A percentile compares a stretch with the other conserved stretches of the same genome.
Conservation (phyloP, 768 basidiomycete species). For the Cyclocybe aegerita region DNA sequence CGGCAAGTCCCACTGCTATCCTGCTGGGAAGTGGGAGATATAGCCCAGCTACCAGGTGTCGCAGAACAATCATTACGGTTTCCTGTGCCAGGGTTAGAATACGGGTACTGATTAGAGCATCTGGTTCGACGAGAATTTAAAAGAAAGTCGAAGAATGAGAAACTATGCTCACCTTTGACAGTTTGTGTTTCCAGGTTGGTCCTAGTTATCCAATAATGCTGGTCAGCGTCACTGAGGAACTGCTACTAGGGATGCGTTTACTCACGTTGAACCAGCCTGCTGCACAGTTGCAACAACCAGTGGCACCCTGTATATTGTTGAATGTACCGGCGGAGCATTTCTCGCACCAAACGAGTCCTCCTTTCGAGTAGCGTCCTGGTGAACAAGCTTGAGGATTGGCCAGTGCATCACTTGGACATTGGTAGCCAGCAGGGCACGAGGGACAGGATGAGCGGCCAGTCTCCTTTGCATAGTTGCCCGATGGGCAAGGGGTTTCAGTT, state of each 20-base stretch:
- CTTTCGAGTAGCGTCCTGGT: constrained; percentile 24
- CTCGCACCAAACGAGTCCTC: constrained; percentile 16
- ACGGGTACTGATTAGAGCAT: constrained; percentile 24
- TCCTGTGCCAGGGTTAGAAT: constrained; percentile 22
- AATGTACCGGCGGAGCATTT: constrained; percentile 23
- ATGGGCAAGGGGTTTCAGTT: constrained; percentile 13
- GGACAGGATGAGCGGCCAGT: constrained; percentile 5
- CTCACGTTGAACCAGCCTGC: constrained; percentile 26
- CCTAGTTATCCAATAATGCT: constrained; percentile 5
- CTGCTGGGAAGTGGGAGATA: constrained; percentile 14
- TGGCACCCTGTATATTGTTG: constrained; percentile 23
- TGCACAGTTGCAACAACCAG: constrained; percentile 24
- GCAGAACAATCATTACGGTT: constrained; percentile 16
- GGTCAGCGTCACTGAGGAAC: not conserved
- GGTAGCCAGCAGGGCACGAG: constrained; percentile 19
- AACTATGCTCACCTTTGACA: constrained; percentile 19
- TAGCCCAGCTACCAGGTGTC: constrained; percentile 14
- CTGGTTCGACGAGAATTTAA: constrained; percentile 5
- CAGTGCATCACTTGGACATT: constrained; percentile 20
- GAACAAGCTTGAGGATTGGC: constrained; percentile 21
- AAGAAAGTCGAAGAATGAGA: not conserved
- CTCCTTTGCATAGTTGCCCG: constrained; percentile 4
- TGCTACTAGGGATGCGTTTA: not conserved
- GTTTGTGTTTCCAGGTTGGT: constrained; percentile 19
- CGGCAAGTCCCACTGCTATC: constrained; percentile 16